Evolutionary conservation across 805 yeast species (phyloP).

Genomic region (Starmera amethionina): DNA sequence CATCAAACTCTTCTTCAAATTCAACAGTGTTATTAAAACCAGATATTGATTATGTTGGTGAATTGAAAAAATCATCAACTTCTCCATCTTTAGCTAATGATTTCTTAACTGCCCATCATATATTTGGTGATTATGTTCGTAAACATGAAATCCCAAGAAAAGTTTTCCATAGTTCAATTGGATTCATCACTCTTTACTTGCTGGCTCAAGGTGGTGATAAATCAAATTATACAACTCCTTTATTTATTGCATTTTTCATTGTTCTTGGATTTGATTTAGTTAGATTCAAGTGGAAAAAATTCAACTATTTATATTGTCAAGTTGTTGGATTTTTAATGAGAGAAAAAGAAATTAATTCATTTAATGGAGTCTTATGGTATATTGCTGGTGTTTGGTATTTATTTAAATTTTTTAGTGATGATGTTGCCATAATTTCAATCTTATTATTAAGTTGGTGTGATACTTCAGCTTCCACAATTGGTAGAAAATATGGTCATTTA

Average conservation of each 20-base stretch:
- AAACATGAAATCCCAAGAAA: constrained; percentile 90
- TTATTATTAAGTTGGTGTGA: constrained; percentile 92
- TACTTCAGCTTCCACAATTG: constrained; percentile 92
- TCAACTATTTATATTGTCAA: constrained; percentile 60
- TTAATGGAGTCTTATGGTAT: constrained; percentile 87
- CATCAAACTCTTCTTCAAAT: neutral
- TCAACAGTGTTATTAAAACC: neutral
- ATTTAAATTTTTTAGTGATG: constrained; percentile 65
- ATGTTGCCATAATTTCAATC: constrained; percentile 66
- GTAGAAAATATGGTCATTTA: constrained; percentile 74
- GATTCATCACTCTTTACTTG: constrained; percentile 65
- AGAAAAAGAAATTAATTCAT: constrained; percentile 59
- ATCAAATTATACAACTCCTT: constrained; percentile 47
- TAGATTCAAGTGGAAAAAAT: constrained; percentile 48
- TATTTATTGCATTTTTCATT: constrained; percentile 42
- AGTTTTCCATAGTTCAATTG: constrained; percentile 80
- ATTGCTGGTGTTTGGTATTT: constrained; percentile 69
- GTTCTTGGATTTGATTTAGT: constrained; percentile 58
- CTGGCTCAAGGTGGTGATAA: constrained; percentile 55
- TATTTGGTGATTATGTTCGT: constrained; percentile 45
- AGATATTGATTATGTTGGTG: constrained; percentile 8
- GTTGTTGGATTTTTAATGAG: constrained; percentile 78
- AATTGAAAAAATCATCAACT: constrained; percentile 3
- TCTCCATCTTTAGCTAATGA: constrained; percentile 11
- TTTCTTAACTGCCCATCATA: constrained; percentile 28